Percentiles rank a stretch among this genome's conserved stretches.
These are phyloP conservation scores for Sphaerobolus stellatus DNA, from an alignment of 1,284 basidiomycete genomes.

Conservation along the genomic window DNA sequence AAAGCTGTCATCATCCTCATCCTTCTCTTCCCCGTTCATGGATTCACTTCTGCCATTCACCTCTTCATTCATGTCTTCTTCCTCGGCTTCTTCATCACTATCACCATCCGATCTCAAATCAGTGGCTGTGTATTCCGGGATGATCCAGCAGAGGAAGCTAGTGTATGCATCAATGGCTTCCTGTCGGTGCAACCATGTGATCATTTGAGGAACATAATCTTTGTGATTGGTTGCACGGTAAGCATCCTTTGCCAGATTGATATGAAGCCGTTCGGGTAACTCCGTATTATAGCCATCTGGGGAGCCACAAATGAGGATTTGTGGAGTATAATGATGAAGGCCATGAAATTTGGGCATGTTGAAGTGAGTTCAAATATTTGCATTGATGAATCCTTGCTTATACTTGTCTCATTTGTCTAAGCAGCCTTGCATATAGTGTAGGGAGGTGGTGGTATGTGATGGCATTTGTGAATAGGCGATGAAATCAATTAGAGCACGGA, in stretches of 20 bases:
- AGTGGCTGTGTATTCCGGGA: too few relatives aligned
- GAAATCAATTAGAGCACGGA: constrained; percentile 13
- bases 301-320: constrained; percentile 27
- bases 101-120: too few relatives aligned
- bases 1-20: too few relatives aligned
- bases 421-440: constrained; percentile 11
- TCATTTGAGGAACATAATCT: constrained; percentile 18
- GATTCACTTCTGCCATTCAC: constrained; percentile 5
- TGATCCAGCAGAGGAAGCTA: too few relatives aligned
- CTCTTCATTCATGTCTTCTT: too few relatives aligned
- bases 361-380: not conserved
- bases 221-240: constrained; percentile 13
- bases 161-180: constrained; percentile 21
- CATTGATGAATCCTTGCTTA: constrained; percentile 14
- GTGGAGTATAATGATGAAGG: constrained; percentile 26
- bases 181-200: constrained; percentile 21
- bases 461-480: constrained; percentile 11
- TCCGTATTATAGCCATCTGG: constrained; percentile 34
- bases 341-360: constrained; percentile 29
- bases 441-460: constrained; percentile 1
- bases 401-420: constrained; percentile 17
- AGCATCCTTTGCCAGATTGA: constrained; percentile 7
- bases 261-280: constrained; percentile 23
- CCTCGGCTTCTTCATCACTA: too few relatives aligned
- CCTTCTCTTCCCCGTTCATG: too few relatives aligned